phyloP scores from a whole-genome alignment of 1,284 basidiomycete species.

The Waitea zeae region DNA sequence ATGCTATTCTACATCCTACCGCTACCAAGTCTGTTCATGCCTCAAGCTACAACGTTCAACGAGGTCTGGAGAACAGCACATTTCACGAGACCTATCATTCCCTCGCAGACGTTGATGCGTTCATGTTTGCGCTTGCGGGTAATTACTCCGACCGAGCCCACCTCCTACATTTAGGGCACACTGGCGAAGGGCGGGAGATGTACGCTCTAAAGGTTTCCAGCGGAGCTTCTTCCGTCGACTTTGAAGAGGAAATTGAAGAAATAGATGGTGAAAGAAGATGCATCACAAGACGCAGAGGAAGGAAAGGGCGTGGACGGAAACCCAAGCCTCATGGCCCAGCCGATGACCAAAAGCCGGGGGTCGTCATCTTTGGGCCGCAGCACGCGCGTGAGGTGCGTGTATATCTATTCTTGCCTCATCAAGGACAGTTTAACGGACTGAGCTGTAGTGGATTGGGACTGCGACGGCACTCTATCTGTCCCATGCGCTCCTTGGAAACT shows the following conservation, averaged over 20 bases:
- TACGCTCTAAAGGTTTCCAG: conserved; percentile 26
- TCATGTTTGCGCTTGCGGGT: conserved; percentile 26
- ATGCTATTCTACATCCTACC: conserved; percentile 5
- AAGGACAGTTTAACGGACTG: neutral
- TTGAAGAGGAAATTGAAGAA: conserved; percentile 9
- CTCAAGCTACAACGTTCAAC: neutral
- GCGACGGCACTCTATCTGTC: conserved; percentile 59
- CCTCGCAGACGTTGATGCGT: conserved; percentile 30
- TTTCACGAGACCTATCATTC: conserved; percentile 39
- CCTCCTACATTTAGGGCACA: conserved; percentile 29
- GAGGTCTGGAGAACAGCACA: conserved; percentile 15
- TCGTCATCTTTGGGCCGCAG: conserved; percentile 62
- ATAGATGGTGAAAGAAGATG: conserved; percentile 5
- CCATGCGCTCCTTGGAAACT: conserved; percentile 43
- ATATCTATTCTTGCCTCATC: conserved; percentile 3
- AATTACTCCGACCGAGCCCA: conserved; percentile 23
- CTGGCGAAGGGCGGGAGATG: conserved; percentile 36
- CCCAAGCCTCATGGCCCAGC: too few relatives aligned
- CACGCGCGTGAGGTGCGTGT: conserved; percentile 59
- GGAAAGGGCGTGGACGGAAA: too few relatives aligned
- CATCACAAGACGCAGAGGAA: conserved; percentile 9
- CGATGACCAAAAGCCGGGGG: conserved; percentile 30
- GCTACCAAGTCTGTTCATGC: neutral
- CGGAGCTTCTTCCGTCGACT: conserved; percentile 5
- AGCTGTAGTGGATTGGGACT: conserved; percentile 62